Evolutionary conservation across 2,329 filamentous ascomycete genomes (phyloP).

Genomic region (Beauveria medogensis): DNA sequence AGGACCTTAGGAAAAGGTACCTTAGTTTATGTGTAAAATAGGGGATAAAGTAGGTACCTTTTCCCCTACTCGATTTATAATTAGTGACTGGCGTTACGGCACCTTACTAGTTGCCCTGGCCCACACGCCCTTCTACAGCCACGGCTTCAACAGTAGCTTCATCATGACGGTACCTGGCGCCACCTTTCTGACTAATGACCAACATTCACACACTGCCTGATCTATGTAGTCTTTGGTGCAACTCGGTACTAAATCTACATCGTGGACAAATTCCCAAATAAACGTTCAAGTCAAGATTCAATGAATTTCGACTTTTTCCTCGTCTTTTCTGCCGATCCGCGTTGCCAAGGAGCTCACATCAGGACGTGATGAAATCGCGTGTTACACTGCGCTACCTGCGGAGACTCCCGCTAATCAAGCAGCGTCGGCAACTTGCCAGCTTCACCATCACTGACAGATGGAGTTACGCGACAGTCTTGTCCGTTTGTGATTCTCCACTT

Average conservation of each 20-base stretch:
- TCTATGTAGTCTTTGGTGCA: not conserved
- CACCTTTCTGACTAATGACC: slow-evolving; percentile 3
- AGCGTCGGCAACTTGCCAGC: not conserved
- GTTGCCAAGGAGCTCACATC: not conserved
- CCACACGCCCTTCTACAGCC: too few relatives aligned
- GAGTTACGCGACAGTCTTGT: not conserved
- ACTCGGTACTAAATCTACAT: not conserved
- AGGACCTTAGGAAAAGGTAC: too few relatives aligned
- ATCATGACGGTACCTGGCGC: not conserved
- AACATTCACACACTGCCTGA: not conserved
- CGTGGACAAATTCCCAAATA: not conserved
- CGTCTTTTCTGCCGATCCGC: too few relatives aligned
- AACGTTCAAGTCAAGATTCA: too few relatives aligned
- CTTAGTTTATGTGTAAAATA: too few relatives aligned
- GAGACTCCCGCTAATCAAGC: not conserved
- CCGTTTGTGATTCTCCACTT: not conserved
- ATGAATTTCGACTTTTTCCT: too few relatives aligned
- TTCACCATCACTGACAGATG: not conserved
- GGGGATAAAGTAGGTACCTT: too few relatives aligned
- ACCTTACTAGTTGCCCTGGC: too few relatives aligned
- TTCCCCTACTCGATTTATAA: too few relatives aligned
- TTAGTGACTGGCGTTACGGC: too few relatives aligned
- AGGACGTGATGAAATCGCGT: not conserved
- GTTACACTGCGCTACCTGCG: too few relatives aligned
- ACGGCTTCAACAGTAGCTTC: too few relatives aligned